A percentile compares a stretch with the other conserved stretches of the same genome.
These are phyloP conservation scores for Scheffersomyces ergatensis DNA, from an alignment of 805 yeast species.

Conservation along the genomic window DNA sequence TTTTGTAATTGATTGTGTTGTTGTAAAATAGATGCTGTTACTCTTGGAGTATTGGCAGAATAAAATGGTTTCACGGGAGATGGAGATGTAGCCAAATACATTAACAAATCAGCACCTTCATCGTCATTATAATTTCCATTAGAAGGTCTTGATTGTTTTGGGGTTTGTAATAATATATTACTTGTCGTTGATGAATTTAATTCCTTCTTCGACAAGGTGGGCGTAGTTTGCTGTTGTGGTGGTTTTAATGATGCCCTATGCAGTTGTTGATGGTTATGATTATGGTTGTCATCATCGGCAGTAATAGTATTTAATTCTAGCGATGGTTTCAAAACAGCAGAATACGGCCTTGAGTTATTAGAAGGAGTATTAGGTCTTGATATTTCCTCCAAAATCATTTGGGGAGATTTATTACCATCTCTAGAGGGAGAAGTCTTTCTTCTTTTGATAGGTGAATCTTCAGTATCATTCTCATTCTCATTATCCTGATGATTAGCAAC, in stretches of 20 bases:
- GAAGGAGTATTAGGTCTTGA: slow-evolving; percentile 26
- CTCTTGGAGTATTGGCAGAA: slow-evolving; percentile 29
- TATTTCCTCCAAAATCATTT: slow-evolving; percentile 31
- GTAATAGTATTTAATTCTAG: slow-evolving; percentile 23
- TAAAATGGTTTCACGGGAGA: slow-evolving; percentile 51
- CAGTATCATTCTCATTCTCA: slow-evolving; percentile 1
- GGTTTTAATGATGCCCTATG: not conserved
- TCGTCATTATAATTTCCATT: slow-evolving; percentile 30
- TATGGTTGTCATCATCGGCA: not conserved
- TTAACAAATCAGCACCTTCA: slow-evolving; percentile 80
- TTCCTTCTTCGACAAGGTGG: slow-evolving; percentile 24
- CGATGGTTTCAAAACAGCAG: slow-evolving; percentile 23
- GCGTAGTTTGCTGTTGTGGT: slow-evolving; percentile 21
- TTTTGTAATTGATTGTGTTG: slow-evolving; percentile 1
- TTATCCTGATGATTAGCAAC: slow-evolving; percentile 11
- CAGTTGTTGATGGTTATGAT: not conserved
- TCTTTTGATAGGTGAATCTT: slow-evolving; percentile 34
- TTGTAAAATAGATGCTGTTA: slow-evolving; percentile 2
- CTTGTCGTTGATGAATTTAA: slow-evolving; percentile 5
- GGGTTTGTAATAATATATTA: slow-evolving; percentile 27
- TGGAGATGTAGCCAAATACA: slow-evolving; percentile 84
- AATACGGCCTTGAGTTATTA: slow-evolving; percentile 6
- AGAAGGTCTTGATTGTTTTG: slow-evolving; percentile 28
- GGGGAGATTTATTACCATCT: slow-evolving; percentile 11
- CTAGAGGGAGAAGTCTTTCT: slow-evolving; percentile 7